Base-by-base conservation (phyloP, 2,329 filamentous ascomycete genomes). In the Ceratocystis ficicola region DNA sequence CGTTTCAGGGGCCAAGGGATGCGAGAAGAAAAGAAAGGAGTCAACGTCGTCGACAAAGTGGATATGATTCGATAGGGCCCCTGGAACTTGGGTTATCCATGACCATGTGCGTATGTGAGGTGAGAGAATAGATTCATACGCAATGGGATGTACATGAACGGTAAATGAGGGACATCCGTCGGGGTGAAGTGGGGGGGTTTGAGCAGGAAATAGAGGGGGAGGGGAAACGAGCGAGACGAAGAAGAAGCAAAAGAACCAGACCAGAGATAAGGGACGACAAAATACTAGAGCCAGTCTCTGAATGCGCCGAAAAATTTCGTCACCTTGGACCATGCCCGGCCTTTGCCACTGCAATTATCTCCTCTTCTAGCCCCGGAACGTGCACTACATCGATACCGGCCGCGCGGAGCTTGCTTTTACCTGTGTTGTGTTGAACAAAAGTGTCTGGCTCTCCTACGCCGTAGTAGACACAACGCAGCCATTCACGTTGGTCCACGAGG, bases 361-460 rank as follows among this genome's bases (percentile, higher is more conserved):
- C 86, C 44, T 83, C 79, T 73, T 96, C 90, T 65, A 96, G 73
- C 0, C 91, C 93, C 20, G 78, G 71, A 2, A 96, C 82, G 73
- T 88, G 83, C 52, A 89, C 76, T 69, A 93, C 89, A 57, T 84
- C 75, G 63, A 99, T 83, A 0, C 90, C 91, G 3, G 84, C 86
- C 59, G 83, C 82, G 70, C 86, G 81, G 66, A 99, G 77, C 73
- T 83, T 86, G 70, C 75, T 77, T 71, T 86, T 85, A 6, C 91
- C 91, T 67, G 86, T 82, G 69, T 95, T 97, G 68, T 88, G 81
- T 5, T 85, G 85, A 20, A 97, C 90, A 76, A 97, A 99, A 41
- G 85, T 96, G 71, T 89, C 88, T 0, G 94, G 94, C 76, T 99
- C 94, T 70, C 86, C 81, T 0, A 96, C 89, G 0, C 94, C 94